Evolutionary conservation across 164 flowering plant species (phyloP).

Genomic region (Aristolochia contorta): DNA sequence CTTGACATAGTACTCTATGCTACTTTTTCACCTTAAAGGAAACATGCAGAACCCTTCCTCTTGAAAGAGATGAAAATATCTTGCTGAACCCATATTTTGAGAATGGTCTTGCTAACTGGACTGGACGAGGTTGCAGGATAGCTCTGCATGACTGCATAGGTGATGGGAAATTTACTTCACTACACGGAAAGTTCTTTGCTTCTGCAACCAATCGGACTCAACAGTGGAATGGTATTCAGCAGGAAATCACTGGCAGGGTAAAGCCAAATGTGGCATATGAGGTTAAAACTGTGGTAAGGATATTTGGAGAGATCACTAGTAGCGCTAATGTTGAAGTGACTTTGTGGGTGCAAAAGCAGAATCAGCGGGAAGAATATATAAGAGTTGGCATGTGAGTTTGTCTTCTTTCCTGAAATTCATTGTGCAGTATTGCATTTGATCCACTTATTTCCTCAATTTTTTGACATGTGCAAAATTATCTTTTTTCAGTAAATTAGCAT

Average conservation of each 20-base stretch:
- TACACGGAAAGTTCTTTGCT: slow-evolving; percentile 65
- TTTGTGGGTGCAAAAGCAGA: slow-evolving; percentile 64
- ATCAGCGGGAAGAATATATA: slow-evolving; percentile 72
- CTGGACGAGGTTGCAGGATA: slow-evolving; percentile 78
- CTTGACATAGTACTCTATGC: neutral
- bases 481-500: too few relatives aligned
- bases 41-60: slow-evolving; percentile 3
- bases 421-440: neutral
- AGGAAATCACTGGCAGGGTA: slow-evolving; percentile 76
- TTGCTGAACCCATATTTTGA: slow-evolving; percentile 70
- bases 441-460: neutral
- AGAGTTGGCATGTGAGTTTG: slow-evolving; percentile 61
- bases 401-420: neutral
- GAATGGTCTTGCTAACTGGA: slow-evolving; percentile 75
- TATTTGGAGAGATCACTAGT: slow-evolving; percentile 40
- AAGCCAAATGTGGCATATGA: slow-evolving; percentile 75
- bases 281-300: slow-evolving; percentile 57
- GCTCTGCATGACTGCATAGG: slow-evolving; percentile 60
- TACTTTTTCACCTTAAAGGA: slow-evolving; percentile 7
- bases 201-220: slow-evolving; percentile 72
- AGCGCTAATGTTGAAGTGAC: slow-evolving; percentile 53
- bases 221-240: slow-evolving; percentile 89
- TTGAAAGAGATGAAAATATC: slow-evolving; percentile 48
- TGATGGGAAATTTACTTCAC: slow-evolving; percentile 72
- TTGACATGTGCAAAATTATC: too few relatives aligned